Conservation (phyloP, 2,329 filamentous ascomycete genomes). For the Aspergillus arachidicola region DNA sequence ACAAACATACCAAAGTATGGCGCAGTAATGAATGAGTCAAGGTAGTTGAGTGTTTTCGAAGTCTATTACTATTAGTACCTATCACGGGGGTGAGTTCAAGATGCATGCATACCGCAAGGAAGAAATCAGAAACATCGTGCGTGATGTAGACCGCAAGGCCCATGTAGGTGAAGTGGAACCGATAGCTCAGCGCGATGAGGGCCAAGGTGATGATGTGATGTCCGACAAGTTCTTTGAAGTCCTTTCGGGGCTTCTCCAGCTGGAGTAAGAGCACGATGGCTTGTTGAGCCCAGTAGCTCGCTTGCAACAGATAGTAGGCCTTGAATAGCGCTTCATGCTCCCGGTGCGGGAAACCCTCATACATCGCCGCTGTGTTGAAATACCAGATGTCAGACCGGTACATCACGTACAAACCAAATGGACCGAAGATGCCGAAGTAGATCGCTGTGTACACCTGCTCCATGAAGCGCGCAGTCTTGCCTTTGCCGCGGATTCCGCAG, state of each 20-base stretch:
- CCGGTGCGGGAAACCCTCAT: slow-evolving; percentile 81
- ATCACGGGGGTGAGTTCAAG: not conserved
- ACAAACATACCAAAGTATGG: slow-evolving; percentile 87
- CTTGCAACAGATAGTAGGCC: slow-evolving; percentile 93
- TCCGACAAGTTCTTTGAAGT: slow-evolving; percentile 89
- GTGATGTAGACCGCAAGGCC: slow-evolving; percentile 92
- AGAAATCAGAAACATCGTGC: slow-evolving; percentile 93
- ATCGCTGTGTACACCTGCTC: slow-evolving; percentile 93
- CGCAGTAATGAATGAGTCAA: slow-evolving; percentile 75
- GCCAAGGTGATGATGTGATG: slow-evolving; percentile 88
- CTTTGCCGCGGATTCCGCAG: slow-evolving; percentile 69
- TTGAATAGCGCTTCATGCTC: slow-evolving; percentile 82
- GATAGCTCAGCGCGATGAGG: slow-evolving; percentile 83
- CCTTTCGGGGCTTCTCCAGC: slow-evolving; percentile 90
- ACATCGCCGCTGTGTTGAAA: slow-evolving; percentile 90
- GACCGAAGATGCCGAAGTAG: slow-evolving; percentile 83
- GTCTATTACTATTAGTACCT: slow-evolving; percentile 55
- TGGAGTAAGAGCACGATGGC: slow-evolving; percentile 83
- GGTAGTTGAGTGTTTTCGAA: slow-evolving; percentile 88
- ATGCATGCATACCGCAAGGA: slow-evolving; percentile 69
- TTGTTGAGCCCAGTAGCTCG: slow-evolving; percentile 94
- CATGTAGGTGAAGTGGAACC: slow-evolving; percentile 97
- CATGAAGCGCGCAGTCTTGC: slow-evolving; percentile 90
- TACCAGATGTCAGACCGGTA: slow-evolving; percentile 90
- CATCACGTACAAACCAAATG: slow-evolving; percentile 89